Base-by-base conservation (phyloP, 768 basidiomycete genomes). In the Podaxis sp. region DNA sequence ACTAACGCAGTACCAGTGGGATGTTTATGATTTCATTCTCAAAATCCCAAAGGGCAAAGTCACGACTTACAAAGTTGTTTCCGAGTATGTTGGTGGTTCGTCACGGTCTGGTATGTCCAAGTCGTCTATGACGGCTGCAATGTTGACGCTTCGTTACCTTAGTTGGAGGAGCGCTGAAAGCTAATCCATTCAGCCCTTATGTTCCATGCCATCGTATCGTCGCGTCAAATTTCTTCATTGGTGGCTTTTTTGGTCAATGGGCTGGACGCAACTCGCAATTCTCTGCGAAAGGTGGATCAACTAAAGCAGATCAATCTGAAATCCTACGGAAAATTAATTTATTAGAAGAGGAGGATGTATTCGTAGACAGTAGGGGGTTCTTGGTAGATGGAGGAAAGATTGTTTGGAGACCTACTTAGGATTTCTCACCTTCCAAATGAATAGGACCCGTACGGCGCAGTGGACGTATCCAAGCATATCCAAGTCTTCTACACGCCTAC, bases 221-320 rank as follows among this genome's bases (percentile, higher is more conserved):
- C 13, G 85, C 87, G 0, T 83, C 86, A 0, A 83, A 80, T 64
- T 70, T 80, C 11, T 87, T 79, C 59, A 76, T 89, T 12, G 88
- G 87, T 2, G 89, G 89, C 0, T 89, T 85, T 68, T 76, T 73
- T 44, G 88, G 87, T 17, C 84, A 88, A 71, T 87, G 86, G 84
- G 82, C 80, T 3, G 76, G 73, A 38, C 61, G 44, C 19, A 36
- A 38, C 3, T 22, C 49, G 9, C 22, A 12, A 9, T 6, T 8
- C 12, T 51, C 22, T 12, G 22, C 3, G 8, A 1, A 51, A 51
- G 49, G 24, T 4, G 19, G 49, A 28, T 24, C 22, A 26, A 51
- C 8, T 6, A 24, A 51, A 24, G 22, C 8, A 51, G 22, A 11
- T 28, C 49, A 51, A 44, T 15, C 56, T 17, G 56, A 57, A 42